Conservation (phyloP, 2,329 filamentous ascomycete genomes). For the Cladosporium sp. region DNA sequence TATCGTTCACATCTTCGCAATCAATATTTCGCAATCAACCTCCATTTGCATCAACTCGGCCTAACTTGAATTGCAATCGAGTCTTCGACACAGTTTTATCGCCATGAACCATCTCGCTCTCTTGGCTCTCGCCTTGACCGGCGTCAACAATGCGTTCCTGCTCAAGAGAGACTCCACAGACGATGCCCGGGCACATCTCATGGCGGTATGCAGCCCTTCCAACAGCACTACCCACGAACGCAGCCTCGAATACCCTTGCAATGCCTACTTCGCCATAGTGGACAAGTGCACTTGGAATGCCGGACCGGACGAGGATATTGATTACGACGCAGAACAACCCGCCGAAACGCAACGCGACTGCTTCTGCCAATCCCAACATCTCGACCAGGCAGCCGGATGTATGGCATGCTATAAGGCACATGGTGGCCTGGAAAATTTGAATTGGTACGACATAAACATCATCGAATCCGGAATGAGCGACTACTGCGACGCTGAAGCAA, state of each 20-base stretch:
- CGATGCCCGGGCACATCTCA: no score
- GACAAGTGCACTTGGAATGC: conserved; percentile 20
- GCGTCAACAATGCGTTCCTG: no score
- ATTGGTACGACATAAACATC: not conserved
- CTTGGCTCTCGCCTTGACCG: no score
- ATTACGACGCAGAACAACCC: conserved; percentile 5
- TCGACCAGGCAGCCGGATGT: conserved; percentile 20
- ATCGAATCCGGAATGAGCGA: conserved; percentile 16
- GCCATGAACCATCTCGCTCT: no score
- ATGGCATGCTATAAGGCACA: conserved; percentile 22
- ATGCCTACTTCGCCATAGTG: conserved; percentile 21
- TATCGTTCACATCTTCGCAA: no score
- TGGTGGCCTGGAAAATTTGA: conserved; percentile 14
- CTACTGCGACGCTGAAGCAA: conserved; percentile 26
- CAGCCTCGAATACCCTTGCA: conserved; percentile 23
- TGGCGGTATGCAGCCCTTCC: no score
- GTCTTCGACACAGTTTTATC: no score
- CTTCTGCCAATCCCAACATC: conserved; percentile 26
- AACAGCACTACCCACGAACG: no score
- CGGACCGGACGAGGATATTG: not conserved
- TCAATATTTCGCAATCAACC: no score
- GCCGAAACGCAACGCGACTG: conserved; percentile 25
- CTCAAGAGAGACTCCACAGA: no score
- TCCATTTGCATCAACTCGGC: no score
- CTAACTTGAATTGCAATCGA: no score